A percentile compares a stretch with the other conserved stretches of the same genome.
Conservation (phyloP, 495 filamentous ascomycete genomes). For the Extremus antarcticus region DNA sequence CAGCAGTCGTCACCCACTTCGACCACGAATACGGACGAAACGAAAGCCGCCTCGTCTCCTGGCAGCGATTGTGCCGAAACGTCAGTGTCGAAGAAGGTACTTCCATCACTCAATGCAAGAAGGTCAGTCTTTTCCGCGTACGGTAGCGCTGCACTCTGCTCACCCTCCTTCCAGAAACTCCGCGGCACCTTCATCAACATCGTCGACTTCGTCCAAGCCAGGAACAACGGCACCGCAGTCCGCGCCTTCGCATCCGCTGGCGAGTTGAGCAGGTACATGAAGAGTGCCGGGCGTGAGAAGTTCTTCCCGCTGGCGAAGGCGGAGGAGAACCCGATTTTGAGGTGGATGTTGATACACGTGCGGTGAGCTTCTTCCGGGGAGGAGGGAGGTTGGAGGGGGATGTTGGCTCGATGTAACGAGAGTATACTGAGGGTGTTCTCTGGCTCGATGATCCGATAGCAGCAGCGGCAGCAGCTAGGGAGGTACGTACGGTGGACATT, state of each 20-base stretch:
- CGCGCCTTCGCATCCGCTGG: not conserved
- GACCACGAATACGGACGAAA: no score
- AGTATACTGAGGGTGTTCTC: no score
- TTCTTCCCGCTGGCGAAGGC: slow-evolving; percentile 4
- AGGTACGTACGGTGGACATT: not conserved
- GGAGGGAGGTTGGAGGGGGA: no score
- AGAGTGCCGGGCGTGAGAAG: not conserved
- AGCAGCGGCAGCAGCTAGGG: not conserved
- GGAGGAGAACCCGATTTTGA: slow-evolving; percentile 10
- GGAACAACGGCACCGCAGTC: not conserved
- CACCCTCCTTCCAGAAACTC: not conserved
- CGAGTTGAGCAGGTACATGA: slow-evolving; percentile 4
- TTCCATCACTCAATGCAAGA: no score
- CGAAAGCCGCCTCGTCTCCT: no score
- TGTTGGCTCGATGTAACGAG: no score
- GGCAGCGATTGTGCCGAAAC: no score
- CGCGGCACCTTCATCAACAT: slow-evolving; percentile 9
- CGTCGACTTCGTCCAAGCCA: slow-evolving; percentile 5
- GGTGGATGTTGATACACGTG: slow-evolving; percentile 7
- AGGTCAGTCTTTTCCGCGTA: no score
- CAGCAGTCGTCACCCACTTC: no score
- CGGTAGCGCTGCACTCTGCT: not conserved
- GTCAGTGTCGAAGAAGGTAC: no score
- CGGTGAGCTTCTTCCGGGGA: not conserved
- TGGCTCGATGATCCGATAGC: not conserved